Percentiles rank a stretch among this genome's conserved stretches.
Evolutionary conservation across 2,329 filamentous ascomycete genomes (phyloP).

Genomic region (Torrubiellomyces zombiae): DNA sequence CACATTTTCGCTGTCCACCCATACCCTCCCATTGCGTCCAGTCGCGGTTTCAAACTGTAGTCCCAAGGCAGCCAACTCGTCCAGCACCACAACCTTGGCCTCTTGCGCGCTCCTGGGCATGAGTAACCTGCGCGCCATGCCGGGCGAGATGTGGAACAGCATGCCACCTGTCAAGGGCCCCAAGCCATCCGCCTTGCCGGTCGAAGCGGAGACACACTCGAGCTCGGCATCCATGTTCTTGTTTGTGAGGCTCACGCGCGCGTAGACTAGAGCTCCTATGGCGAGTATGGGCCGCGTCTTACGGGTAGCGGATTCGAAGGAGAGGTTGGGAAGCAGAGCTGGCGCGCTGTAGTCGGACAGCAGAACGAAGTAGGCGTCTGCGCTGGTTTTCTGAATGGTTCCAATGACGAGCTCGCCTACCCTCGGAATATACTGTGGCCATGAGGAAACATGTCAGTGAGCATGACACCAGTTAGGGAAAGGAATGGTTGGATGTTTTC

Average conservation of each 20-base stretch:
- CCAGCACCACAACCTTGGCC: conserved; percentile 55
- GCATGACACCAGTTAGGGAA: conserved; percentile 4
- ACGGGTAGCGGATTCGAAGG: conserved; percentile 86
- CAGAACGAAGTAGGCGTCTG: conserved; percentile 65
- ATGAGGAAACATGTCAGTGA: too few relatives aligned
- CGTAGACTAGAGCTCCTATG: conserved; percentile 70
- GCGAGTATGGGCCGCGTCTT: conserved; percentile 74
- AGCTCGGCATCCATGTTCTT: conserved; percentile 79
- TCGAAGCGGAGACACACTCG: conserved; percentile 72
- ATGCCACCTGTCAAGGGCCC: conserved; percentile 75
- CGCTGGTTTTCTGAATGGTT: conserved; percentile 57
- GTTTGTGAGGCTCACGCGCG: conserved; percentile 61
- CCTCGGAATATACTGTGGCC: conserved; percentile 58
- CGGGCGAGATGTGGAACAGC: conserved; percentile 64
- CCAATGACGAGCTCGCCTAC: conserved; percentile 80
- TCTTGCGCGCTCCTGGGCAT: conserved; percentile 42
- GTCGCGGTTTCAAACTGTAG: conserved; percentile 86
- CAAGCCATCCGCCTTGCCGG: conserved; percentile 76
- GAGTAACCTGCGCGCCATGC: conserved; percentile 68
- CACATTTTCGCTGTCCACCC: conserved; percentile 67
- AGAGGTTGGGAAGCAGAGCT: conserved; percentile 65
- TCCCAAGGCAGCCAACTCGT: conserved; percentile 60
- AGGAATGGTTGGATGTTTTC: conserved; percentile 19
- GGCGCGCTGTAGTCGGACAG: conserved; percentile 48
- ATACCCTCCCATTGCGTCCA: conserved; percentile 80